A percentile compares a stretch with the other conserved stretches of the same genome.
phyloP scores from a whole-genome alignment of 441 rosid species.

The Gossypium trilobum region DNA sequence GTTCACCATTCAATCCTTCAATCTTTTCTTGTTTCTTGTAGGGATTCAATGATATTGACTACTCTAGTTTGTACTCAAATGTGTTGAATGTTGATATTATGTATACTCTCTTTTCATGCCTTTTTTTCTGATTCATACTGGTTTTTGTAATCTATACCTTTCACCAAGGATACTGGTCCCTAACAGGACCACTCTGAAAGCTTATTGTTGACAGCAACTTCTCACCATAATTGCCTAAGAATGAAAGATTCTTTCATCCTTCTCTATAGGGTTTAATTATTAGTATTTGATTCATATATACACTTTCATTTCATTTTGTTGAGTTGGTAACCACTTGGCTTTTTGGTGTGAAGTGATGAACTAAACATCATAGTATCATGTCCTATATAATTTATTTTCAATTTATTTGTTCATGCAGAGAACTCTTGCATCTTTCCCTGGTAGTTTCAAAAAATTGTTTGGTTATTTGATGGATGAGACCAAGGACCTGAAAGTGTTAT shows the following conservation, averaged over 20 bases:
- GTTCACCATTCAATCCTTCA: neutral
- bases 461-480: slow-evolving; percentile 10
- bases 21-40: neutral
- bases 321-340: slow-evolving; percentile 9
- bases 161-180: neutral
- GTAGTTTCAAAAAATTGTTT: slow-evolving; percentile 30
- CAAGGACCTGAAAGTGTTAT: slow-evolving; percentile 32
- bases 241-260: slow-evolving; percentile 7
- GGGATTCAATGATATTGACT: neutral
- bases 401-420: slow-evolving; percentile 22
- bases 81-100: neutral
- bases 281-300: neutral
- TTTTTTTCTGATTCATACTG: slow-evolving; percentile 9
- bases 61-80: neutral
- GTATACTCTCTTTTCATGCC: neutral
- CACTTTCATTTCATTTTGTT: slow-evolving; percentile 5
- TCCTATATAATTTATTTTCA: neutral
- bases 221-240: slow-evolving; percentile 10
- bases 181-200: slow-evolving; percentile 8
- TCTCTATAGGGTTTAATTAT: neutral
- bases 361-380: neutral
- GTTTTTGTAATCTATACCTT: slow-evolving; percentile 4
- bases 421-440: slow-evolving; percentile 31
- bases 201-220: slow-evolving; percentile 17
- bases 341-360: neutral